phyloP scores from a whole-genome alignment of 306 rosid genomes.

The Astragalus membranaceus region DNA sequence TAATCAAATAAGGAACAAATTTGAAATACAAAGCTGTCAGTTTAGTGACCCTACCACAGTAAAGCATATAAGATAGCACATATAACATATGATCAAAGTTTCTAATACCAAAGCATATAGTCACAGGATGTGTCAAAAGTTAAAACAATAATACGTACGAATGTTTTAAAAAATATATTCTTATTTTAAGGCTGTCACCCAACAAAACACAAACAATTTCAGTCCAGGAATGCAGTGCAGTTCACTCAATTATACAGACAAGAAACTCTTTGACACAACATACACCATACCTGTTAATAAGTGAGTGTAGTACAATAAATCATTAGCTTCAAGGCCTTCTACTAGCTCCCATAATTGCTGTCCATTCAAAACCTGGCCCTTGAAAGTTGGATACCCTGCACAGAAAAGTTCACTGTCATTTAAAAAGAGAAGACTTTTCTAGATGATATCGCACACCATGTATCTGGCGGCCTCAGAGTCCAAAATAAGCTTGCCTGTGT shows the following conservation, averaged over 20 bases:
- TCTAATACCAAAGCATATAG: background rate
- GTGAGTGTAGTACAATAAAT: slow-evolving; percentile 74
- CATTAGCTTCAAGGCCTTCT: slow-evolving; percentile 74
- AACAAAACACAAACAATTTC: background rate
- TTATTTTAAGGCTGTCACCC: background rate
- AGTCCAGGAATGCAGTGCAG: background rate
- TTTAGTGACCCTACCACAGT: background rate
- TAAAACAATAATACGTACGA: background rate
- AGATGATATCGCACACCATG: slow-evolving; percentile 43
- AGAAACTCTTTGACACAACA: background rate
- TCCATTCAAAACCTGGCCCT: slow-evolving; percentile 88
- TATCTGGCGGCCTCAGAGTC: slow-evolving; percentile 32
- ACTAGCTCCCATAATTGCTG: slow-evolving; percentile 61
- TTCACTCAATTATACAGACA: background rate
- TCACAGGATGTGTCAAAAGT: background rate
- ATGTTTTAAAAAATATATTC: background rate
- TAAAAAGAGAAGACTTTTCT: slow-evolving; percentile 22
- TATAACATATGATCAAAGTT: background rate
- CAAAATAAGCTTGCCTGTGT: slow-evolving; percentile 75
- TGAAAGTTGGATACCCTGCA: slow-evolving; percentile 85
- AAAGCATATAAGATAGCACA: background rate
- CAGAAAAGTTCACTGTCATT: slow-evolving; percentile 13
- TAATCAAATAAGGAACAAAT: background rate
- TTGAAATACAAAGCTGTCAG: background rate
- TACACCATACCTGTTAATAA: slow-evolving; percentile 56